A percentile compares a stretch with the other conserved stretches of the same genome.
Evolutionary conservation across 1,284 basidiomycete species (phyloP).

Genomic region (Irpex rosettiformis): DNA sequence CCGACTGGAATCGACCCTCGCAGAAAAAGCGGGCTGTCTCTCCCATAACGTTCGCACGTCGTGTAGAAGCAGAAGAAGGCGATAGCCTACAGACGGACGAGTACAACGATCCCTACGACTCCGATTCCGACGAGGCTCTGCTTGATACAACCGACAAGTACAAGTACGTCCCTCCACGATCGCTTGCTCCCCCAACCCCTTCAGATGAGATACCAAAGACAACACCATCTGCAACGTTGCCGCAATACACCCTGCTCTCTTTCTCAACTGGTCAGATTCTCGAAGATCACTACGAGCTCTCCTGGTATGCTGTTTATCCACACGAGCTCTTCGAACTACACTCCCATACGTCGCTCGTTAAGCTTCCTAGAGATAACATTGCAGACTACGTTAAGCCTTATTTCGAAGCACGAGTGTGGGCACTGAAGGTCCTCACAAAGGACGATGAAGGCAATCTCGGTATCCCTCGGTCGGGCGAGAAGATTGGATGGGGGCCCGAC

Average conservation of each 20-base stretch:
- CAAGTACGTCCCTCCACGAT: constrained; percentile 5
- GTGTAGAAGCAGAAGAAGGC: constrained; percentile 18
- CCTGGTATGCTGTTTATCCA: constrained; percentile 53
- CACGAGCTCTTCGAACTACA: constrained; percentile 70
- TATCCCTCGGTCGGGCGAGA: background rate
- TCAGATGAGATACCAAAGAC: constrained; percentile 7
- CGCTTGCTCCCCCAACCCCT: background rate
- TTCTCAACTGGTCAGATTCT: constrained; percentile 66
- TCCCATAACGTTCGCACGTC: constrained; percentile 56
- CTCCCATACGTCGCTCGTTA: constrained; percentile 26
- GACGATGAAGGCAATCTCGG: constrained; percentile 10
- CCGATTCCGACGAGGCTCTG: constrained; percentile 22
- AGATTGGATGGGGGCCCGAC: constrained; percentile 15
- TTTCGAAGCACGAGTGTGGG: constrained; percentile 60
- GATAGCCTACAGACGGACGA: constrained; percentile 18
- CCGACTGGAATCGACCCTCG: constrained; percentile 27
- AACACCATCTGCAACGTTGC: constrained; percentile 18
- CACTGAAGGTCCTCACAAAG: constrained; percentile 28
- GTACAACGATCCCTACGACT: constrained; percentile 20
- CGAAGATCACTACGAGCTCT: constrained; percentile 56
- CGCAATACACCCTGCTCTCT: constrained; percentile 45
- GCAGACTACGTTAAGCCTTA: constrained; percentile 61
- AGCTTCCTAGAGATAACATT: constrained; percentile 39
- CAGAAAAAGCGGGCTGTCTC: constrained; percentile 42
- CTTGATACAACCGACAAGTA: constrained; percentile 10